Evolutionary conservation across 495 filamentous ascomycete genomes (phyloP).

Genomic region (Penicillium longicatenatum): DNA sequence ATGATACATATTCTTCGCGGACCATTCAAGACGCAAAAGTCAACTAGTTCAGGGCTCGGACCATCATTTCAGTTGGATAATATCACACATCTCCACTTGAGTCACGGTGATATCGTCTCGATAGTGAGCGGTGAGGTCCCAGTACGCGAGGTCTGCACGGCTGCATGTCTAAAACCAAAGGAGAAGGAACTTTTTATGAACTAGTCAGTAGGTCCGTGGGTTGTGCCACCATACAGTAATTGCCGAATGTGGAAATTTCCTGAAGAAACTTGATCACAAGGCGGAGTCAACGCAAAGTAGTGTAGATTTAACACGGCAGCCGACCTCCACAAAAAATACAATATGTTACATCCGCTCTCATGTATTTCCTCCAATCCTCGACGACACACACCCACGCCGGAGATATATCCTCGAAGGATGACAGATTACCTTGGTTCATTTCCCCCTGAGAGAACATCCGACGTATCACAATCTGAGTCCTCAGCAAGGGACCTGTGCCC

Average conservation of each 20-base stretch:
- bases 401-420: neutral
- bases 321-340: neutral
- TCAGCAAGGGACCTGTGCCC: neutral
- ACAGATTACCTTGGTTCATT: neutral
- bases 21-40: neutral
- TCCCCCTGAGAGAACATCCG: neutral
- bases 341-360: conserved; percentile 5
- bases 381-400: neutral
- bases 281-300: neutral
- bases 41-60: neutral
- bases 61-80: neutral
- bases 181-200: neutral
- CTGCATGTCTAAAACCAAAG: neutral
- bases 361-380: neutral
- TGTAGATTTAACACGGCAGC: neutral
- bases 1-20: neutral
- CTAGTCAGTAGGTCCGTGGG: neutral
- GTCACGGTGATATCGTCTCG: neutral
- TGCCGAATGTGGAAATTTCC: neutral
- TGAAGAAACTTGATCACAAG: neutral
- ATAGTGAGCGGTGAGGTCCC: neutral
- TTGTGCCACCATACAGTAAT: neutral
- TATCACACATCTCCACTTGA: neutral
- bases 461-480: conserved; percentile 10
- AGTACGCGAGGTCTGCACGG: neutral